Base-by-base conservation (phyloP, 1,139 yeast genomes). In the Candida sanyaensis region DNA sequence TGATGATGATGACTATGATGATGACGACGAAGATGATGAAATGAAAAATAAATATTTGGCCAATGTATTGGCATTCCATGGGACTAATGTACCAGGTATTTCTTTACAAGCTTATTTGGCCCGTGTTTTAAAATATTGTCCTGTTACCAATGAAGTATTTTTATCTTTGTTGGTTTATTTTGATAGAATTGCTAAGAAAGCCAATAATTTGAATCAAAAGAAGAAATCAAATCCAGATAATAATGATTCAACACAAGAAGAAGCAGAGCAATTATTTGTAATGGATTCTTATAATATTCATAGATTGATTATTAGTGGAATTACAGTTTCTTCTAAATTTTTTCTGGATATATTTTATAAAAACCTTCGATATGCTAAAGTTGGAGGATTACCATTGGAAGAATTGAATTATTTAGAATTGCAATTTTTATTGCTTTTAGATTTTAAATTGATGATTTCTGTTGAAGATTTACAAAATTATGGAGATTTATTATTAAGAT, bases 241-340 rank as follows among this genome's bases (percentile, higher is more conserved):
- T 30, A 54, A 40, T 39, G 47, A 46, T 9, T 33, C 42, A 10
- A 48, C 41, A 26, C 50, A 48, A 11, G 27, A 41, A 6, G 66
- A 68, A 24, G 52, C 64, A 17, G 80, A 69, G 51, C 93, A 88
- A 61, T 67, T 88, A 50, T 92, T 93, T 66, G 96, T 92, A 6
- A 90, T 93, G 93, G 98, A 93, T 69, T 88, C 96, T 52, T 93
- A 88, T 68, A 93, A 93, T 65, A 91, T 93, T 55, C 99, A 93
- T 68, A 78, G 99, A 53, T 77, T 93, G 51, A 89, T 93, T 46
- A 93, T 93, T 41, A 88, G 96, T n/a, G 99, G 98, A 8, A 88
- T 95, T 48, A 93, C 99, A 0, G 98, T 93, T 23, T 90, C 96
- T 24, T 88, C 96, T 39, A 93, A 93, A 70, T 95, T 93, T 66